Conservation (phyloP, 2,329 filamentous ascomycete genomes). For the Monilinia fructigena region DNA sequence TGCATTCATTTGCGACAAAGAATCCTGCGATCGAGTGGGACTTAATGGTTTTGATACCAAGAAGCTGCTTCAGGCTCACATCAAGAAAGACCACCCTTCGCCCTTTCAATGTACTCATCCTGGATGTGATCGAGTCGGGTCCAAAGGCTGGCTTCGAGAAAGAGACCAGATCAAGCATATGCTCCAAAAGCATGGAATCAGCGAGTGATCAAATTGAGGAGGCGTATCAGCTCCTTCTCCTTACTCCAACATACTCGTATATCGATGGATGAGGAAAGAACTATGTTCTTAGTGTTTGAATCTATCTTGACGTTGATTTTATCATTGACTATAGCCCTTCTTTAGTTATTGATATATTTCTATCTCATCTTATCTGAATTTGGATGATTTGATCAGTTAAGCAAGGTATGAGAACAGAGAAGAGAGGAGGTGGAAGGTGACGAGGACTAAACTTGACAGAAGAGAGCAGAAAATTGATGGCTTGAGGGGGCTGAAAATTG, state of each 20-base stretch:
- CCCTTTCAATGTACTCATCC: slow-evolving; percentile 27
- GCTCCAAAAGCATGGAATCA: neutral
- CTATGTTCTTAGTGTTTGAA: neutral
- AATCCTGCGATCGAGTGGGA: slow-evolving; percentile 7
- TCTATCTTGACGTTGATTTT: neutral
- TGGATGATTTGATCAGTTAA: neutral
- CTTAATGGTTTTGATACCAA: slow-evolving; percentile 15
- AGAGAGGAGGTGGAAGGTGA: neutral
- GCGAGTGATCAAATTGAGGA: neutral
- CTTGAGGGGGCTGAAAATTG: neutral
- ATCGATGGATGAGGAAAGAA: neutral
- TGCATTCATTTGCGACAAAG: neutral
- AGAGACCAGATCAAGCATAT: slow-evolving; percentile 30
- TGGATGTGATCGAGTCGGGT: slow-evolving; percentile 28
- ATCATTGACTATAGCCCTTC: neutral
- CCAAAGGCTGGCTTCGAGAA: slow-evolving; percentile 29
- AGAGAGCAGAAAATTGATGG: neutral
- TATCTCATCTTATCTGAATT: neutral
- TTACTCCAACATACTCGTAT: no score
- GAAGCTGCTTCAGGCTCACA: slow-evolving; percentile 23
- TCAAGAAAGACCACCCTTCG: slow-evolving; percentile 28
- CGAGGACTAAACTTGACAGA: neutral
- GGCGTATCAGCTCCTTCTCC: no score
- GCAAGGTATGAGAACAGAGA: neutral
- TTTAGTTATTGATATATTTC: neutral